phyloP scores from a whole-genome alignment of 768 basidiomycete genomes.

The Omphalotus guepiniiformis region DNA sequence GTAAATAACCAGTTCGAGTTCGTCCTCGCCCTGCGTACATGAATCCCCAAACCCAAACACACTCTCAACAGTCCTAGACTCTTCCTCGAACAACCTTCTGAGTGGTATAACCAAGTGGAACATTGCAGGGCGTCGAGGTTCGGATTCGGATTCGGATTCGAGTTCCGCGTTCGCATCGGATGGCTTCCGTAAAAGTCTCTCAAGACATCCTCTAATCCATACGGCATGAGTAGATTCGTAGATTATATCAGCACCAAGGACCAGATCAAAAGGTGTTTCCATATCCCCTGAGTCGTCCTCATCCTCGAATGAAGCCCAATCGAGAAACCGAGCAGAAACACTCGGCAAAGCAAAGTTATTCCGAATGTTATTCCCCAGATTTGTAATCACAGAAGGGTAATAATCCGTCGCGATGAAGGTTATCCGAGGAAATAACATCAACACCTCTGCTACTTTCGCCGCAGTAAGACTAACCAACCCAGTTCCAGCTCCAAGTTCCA shows the following conservation, averaged over 20 bases:
- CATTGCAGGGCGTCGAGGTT: slow-evolving; percentile 9
- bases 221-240: slow-evolving; percentile 69
- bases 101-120: slow-evolving; percentile 82
- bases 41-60: slow-evolving; percentile 38
- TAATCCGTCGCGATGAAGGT: slow-evolving; percentile 70
- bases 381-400: slow-evolving; percentile 67
- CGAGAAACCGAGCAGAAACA: slow-evolving; percentile 36
- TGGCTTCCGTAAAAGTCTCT: slow-evolving; percentile 39
- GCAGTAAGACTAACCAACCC: slow-evolving; percentile 69
- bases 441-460: slow-evolving; percentile 36
- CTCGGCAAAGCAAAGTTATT: slow-evolving; percentile 43
- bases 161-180: not conserved
- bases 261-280: slow-evolving; percentile 52
- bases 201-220: slow-evolving; percentile 66
- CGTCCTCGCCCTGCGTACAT: slow-evolving; percentile 6
- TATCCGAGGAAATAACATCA: slow-evolving; percentile 9
- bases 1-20: slow-evolving; percentile 39
- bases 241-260: slow-evolving; percentile 80
- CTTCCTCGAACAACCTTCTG: slow-evolving; percentile 56
- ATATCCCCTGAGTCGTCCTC: slow-evolving; percentile 1
- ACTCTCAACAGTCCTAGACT: slow-evolving; percentile 54
- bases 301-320: slow-evolving; percentile 57
- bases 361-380: slow-evolving; percentile 58
- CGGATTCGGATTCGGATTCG: not conserved
- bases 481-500: slow-evolving; percentile 85